Evolutionary conservation across 148 eudicot genomes (phyloP).

Genomic region (Camellia sinensis): DNA sequence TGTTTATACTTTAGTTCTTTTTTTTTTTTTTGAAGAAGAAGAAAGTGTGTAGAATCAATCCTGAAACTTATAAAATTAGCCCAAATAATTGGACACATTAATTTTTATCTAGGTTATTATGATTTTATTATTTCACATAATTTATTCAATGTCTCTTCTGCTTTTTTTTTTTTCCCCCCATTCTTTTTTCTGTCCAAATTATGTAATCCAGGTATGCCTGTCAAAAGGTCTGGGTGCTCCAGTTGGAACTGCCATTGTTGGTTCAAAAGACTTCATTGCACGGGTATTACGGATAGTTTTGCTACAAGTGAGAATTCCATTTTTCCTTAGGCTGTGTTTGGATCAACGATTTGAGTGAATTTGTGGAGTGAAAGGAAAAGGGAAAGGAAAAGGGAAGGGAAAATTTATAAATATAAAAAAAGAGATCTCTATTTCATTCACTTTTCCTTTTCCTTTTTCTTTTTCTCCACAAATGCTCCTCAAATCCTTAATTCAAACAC

Average conservation of each 20-base stretch:
- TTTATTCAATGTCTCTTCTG: background rate
- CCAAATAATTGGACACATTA: background rate
- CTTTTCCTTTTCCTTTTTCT: too few species aligned
- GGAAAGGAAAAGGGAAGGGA: too few species aligned
- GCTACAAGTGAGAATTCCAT: background rate
- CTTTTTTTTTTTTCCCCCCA: background rate
- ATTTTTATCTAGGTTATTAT: background rate
- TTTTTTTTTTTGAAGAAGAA: background rate
- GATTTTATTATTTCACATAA: background rate
- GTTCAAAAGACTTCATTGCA: conserved; percentile 66
- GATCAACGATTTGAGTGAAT: too few species aligned
- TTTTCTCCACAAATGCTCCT: too few species aligned
- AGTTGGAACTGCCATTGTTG: conserved; percentile 86
- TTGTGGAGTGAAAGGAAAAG: too few species aligned
- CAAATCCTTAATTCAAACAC: too few species aligned
- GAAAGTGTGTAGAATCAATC: background rate
- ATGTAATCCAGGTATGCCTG: conserved; percentile 63
- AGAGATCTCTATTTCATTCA: too few species aligned
- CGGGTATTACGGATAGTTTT: conserved; percentile 40
- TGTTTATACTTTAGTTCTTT: background rate
- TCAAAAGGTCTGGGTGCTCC: conserved; percentile 99
- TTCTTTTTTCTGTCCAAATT: background rate
- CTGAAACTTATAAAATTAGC: background rate
- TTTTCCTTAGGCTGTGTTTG: background rate
- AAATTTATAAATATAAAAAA: too few species aligned